Base-by-base conservation (phyloP, 306 rosid genomes). In the Castanospermum australe region DNA sequence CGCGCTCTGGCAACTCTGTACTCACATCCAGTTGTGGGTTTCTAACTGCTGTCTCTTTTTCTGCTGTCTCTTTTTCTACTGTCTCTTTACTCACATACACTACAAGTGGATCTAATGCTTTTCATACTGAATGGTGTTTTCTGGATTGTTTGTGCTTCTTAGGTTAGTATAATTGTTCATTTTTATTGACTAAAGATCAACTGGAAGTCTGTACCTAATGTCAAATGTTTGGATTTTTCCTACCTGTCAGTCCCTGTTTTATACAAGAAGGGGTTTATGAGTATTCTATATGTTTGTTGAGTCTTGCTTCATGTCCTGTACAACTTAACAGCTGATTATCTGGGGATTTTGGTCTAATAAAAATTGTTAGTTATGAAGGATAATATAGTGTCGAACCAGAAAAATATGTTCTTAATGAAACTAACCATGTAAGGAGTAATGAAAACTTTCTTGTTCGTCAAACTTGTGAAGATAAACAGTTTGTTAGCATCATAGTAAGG, bases 11-110 rank as follows among this genome's bases (percentile, higher is more conserved):
- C 98, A 52, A 93, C 92, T 61, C 75, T 91, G 64, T 51, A 91
- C 68, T 93, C 97, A 55, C 94, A 93, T 84, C 98, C 98, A 25
- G 98, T 93, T 14, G 94, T 93, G 82, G 91, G 98, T 81, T 69
- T 42, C 41, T 22, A 39, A 67, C 41, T 69, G 42, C 25, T 35
- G 11, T 64, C 51, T 45, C 50, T 44, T 59, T 78, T 78, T 69
- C 36, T 42, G 9, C 36, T 35, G 11, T 64, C 51, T 45, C 50
- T 44, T 59, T 78, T 78, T 69, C 41, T 69, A 36, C 25, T 35
- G 11, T 64, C 51, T 45, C 50, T 44, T 59, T 78, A 6, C 36
- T 21, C 0, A 38, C 59, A 54, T 72, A 36, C 66, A 55, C 24
- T 35, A 12, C 22, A 52, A 35, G 41, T 50, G 59, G 20, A 71